A percentile compares a stretch with the other conserved stretches of the same genome.
These are phyloP conservation scores for Petunia axillaris DNA, from an alignment of 257 asterid genomes.

Conservation along the genomic window DNA sequence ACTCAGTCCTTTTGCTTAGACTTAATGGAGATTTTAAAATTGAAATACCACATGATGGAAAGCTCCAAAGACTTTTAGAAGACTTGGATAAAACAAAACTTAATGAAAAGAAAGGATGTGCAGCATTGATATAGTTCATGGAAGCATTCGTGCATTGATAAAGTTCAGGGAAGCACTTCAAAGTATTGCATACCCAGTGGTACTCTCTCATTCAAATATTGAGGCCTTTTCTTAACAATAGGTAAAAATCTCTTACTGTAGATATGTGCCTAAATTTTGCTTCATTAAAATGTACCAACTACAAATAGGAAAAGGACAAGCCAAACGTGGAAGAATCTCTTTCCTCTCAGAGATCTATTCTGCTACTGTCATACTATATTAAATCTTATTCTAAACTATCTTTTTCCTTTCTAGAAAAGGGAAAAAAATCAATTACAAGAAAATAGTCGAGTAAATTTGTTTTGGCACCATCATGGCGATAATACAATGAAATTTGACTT, in stretches of 20 bases:
- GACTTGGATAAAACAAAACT: not conserved
- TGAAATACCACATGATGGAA: not conserved
- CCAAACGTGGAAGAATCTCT: not conserved
- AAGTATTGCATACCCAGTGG: not conserved
- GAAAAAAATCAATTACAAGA: not conserved
- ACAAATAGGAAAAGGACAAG: not conserved
- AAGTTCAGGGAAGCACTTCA: not conserved
- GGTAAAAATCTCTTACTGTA: conserved; percentile 16
- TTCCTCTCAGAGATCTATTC: not conserved
- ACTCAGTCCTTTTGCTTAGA: not conserved
- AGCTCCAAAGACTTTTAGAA: not conserved
- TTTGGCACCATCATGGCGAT: not conserved
- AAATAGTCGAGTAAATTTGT: not conserved
- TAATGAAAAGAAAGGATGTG: not conserved
- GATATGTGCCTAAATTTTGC: not conserved
- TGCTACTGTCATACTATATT: not conserved
- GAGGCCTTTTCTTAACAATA: not conserved
- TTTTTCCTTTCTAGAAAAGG: not conserved
- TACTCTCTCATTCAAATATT: not conserved
- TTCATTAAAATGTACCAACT: not conserved
- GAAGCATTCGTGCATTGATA: not conserved
- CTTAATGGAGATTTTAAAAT: not conserved
- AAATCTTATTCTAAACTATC: not conserved
- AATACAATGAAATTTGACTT: not conserved
- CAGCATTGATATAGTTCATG: not conserved